Conservation (phyloP, 1,284 basidiomycete species). For the Trametes versicolor region DNA sequence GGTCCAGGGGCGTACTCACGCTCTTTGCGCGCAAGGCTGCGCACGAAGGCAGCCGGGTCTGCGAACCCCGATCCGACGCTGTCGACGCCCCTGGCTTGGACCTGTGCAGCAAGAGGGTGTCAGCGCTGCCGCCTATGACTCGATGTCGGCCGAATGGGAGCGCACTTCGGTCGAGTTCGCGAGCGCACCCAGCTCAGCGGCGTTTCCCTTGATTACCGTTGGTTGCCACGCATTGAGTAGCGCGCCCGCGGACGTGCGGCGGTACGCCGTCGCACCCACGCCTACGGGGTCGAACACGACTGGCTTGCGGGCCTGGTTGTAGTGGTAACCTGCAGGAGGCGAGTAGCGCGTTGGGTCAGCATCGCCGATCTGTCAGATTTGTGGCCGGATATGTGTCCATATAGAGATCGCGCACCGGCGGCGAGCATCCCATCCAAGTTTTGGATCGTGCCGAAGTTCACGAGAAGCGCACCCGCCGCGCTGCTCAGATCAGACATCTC, state of each 20-base stretch:
- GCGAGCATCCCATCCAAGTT: constrained; percentile 83
- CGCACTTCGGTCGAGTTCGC: constrained; percentile 78
- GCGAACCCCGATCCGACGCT: constrained; percentile 81
- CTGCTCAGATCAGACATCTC: constrained; percentile 87
- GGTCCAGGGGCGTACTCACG: constrained; percentile 54
- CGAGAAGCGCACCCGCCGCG: constrained; percentile 76
- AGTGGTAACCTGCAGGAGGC: constrained; percentile 56
- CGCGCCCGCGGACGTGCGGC: constrained; percentile 71
- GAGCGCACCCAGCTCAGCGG: constrained; percentile 88
- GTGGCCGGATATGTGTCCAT: background rate
- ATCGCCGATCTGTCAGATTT: background rate
- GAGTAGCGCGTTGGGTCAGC: background rate
- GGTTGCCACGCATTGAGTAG: constrained; percentile 89
- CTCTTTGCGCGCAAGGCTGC: constrained; percentile 77
- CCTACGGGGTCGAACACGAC: constrained; percentile 96
- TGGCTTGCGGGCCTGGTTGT: constrained; percentile 81
- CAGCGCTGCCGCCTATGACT: background rate
- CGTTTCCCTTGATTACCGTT: constrained; percentile 95
- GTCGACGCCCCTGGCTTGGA: constrained; percentile 89
- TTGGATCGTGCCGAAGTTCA: constrained; percentile 94
- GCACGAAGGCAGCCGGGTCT: constrained; percentile 80
- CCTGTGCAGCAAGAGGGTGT: constrained; percentile 50
- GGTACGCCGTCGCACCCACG: constrained; percentile 84
- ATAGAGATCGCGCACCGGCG: constrained; percentile 65
- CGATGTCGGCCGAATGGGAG: background rate